phyloP scores from a whole-genome alignment of 257 asterid genomes.

The Perilla frutescens region DNA sequence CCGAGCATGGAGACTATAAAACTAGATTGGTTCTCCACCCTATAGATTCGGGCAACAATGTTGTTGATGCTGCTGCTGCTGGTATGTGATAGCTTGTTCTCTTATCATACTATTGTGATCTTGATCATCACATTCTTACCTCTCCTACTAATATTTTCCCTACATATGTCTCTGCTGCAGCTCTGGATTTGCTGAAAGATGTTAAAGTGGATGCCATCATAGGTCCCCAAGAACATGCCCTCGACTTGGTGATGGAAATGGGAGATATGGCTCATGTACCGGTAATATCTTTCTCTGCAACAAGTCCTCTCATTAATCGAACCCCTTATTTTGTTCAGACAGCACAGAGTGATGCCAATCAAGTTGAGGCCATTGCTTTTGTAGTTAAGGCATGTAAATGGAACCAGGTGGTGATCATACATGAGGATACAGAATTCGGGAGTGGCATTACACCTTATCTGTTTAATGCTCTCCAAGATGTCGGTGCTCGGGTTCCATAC shows the following conservation, averaged over 20 bases:
- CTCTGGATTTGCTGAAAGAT: conserved; percentile 44
- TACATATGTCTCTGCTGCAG: conserved; percentile 37
- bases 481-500: conserved; percentile 39
- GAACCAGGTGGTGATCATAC: conserved; percentile 48
- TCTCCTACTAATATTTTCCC: too few species aligned
- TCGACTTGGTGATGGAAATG: conserved; percentile 45
- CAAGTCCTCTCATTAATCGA: conserved; percentile 42
- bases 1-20: conserved; percentile 33
- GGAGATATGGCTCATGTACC: conserved; percentile 52
- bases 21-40: conserved; percentile 45
- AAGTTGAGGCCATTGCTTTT: conserved; percentile 56
- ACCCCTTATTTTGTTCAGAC: conserved; percentile 45
- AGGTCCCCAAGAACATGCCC: conserved; percentile 51
- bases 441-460: conserved; percentile 51
- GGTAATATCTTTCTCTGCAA: conserved; percentile 53
- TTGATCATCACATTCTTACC: not conserved
- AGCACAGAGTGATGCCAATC: conserved; percentile 51
- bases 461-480: conserved; percentile 48
- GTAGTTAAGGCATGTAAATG: conserved; percentile 46
- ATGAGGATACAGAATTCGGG: conserved; percentile 53
- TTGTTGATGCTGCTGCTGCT: conserved; percentile 55
- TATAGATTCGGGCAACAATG: conserved; percentile 44
- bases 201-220: conserved; percentile 52
- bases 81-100: conserved; percentile 33
- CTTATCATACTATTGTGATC: not conserved